A percentile compares a stretch with the other conserved stretches of the same genome.
Conservation (phyloP, 768 basidiomycete genomes). For the Suillus lakei region DNA sequence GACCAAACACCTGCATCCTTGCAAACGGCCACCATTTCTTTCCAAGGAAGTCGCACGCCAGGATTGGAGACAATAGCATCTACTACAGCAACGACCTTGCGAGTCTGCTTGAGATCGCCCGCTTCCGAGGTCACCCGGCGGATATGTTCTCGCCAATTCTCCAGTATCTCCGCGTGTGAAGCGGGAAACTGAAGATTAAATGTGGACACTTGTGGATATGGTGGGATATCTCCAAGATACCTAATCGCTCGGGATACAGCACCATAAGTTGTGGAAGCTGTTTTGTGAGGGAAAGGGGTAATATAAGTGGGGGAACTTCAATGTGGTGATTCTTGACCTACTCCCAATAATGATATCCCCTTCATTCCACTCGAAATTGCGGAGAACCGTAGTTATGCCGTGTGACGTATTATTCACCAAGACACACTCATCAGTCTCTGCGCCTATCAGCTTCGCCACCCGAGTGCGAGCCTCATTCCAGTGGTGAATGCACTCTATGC, state of each 20-base stretch:
- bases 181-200: conserved; percentile 61
- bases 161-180: conserved; percentile 58
- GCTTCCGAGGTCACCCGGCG: conserved; percentile 30
- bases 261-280: conserved; percentile 63
- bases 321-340: conserved; percentile 36
- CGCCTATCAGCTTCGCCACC: conserved; percentile 55
- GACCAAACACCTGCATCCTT: conserved; percentile 64
- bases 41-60: conserved; percentile 71
- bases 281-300: neutral
- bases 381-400: conserved; percentile 63
- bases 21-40: conserved; percentile 66
- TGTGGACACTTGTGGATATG: conserved; percentile 54
- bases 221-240: conserved; percentile 57
- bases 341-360: conserved; percentile 71
- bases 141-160: conserved; percentile 47
- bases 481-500: conserved; percentile 38
- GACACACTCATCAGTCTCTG: conserved; percentile 61
- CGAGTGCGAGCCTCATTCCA: conserved; percentile 46
- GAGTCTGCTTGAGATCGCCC: conserved; percentile 28
- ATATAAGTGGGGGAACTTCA: neutral
- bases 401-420: conserved; percentile 40
- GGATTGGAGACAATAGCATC: conserved; percentile 71
- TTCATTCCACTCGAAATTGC: conserved; percentile 69
- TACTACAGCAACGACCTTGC: conserved; percentile 68
- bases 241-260: conserved; percentile 57